These are phyloP conservation scores for Collybia sp. DNA, from an alignment of 768 basidiomycete genomes.

Conservation along the genomic window DNA sequence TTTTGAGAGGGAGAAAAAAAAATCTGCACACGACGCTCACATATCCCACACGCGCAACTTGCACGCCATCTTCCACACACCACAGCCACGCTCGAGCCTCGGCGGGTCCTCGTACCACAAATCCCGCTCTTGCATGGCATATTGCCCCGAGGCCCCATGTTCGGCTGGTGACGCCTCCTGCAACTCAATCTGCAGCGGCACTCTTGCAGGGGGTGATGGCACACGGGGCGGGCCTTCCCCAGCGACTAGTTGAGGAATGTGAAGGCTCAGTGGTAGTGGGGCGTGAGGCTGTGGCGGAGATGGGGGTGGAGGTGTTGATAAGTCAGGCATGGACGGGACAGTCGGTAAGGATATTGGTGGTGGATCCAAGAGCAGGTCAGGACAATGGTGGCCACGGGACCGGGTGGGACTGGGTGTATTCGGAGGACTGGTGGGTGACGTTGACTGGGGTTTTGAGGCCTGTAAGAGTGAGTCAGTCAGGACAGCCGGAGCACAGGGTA, in stretches of 20 bases:
- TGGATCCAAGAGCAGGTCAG: neutral
- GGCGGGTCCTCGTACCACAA: conserved; percentile 2
- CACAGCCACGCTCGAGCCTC: conserved; percentile 2
- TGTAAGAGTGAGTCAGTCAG: too few relatives aligned
- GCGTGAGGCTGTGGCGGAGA: neutral
- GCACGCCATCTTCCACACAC: conserved; percentile 17
- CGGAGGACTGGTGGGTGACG: too few relatives aligned
- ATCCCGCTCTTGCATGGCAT: neutral
- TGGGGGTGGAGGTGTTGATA: neutral
- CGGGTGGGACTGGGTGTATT: too few relatives aligned
- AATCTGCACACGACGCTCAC: conserved; percentile 9
- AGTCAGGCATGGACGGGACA: neutral
- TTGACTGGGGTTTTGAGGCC: too few relatives aligned
- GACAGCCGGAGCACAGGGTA: too few relatives aligned
- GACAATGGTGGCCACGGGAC: too few relatives aligned
- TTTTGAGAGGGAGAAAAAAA: neutral
- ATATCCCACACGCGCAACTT: conserved; percentile 13
- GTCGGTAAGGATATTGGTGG: neutral
- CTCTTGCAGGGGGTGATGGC: neutral
- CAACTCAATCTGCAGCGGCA: neutral
- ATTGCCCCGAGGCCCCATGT: neutral
- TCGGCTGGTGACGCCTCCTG: neutral
- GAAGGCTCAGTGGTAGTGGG: neutral
- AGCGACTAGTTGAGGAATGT: neutral
- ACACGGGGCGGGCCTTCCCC: neutral